Evolutionary conservation across 2,329 filamentous ascomycete genomes (phyloP), one percentile per base, ranked within the genome.

Genomic region (Nothopassalora personata): DNA sequence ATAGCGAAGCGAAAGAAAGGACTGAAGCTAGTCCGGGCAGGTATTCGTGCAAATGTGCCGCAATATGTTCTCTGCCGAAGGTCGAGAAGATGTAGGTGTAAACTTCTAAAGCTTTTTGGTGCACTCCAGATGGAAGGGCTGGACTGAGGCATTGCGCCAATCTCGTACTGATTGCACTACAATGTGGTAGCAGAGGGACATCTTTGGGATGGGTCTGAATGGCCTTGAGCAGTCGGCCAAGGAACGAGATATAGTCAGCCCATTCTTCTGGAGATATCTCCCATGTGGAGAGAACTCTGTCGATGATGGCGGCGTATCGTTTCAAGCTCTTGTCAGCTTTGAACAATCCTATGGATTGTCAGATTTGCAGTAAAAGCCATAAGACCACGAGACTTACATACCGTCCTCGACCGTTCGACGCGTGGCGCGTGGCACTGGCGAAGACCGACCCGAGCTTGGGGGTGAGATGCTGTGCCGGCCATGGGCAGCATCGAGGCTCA

Each of bases 241-340:
- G 79, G 73, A 97, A 99, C 18, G 93, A 96, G 70, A 99, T 99
- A 73, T 99, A 99, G 77, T 99, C 94, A 52, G 95, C 94, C 94
- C 94, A 99, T 85, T 99, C 94, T 76, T 97, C 91, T 67, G 97
- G 81, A 31, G 91, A 86, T 15, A 90, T 92, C 72, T 99, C 94
- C 78, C 97, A 99, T 34, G 96, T 81, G 49, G 89, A 84, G 62
- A 99, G 82, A 34, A 91, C 89, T 73, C 91, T 86, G 71, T 97
- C 93, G 65, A 99, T 87, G 59, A 86, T 89, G 52, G 87, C 85
- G 48, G 91, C 91, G 84, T 97, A 99, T 74, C 92, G 89, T 66
- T 92, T 90, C 73, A 90, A 93, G 60, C 75, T 78, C 66, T 86
- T 87, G 70, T 88, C 83, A 67, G 84, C 85, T 67, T 80, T 80